These are phyloP conservation scores for Sinapis alba DNA, from an alignment of 441 rosid species.

Conservation along the genomic window DNA sequence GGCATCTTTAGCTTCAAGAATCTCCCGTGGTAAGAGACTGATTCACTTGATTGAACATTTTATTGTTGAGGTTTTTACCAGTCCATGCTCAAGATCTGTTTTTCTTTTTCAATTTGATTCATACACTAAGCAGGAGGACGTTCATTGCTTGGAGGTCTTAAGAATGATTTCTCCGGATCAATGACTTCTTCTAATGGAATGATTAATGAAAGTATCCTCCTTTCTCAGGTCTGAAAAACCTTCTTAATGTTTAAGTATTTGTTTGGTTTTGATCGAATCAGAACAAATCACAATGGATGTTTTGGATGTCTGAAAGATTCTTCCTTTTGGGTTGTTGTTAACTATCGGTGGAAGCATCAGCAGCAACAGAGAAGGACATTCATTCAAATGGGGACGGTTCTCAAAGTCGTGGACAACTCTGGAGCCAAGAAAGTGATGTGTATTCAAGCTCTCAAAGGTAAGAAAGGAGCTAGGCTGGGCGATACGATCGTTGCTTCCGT, in stretches of 20 bases:
- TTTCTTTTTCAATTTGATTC: not conserved
- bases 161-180: conserved; percentile 44
- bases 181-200: conserved; percentile 42
- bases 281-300: not conserved
- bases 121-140: conserved; percentile 41
- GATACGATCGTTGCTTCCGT: conserved; percentile 87
- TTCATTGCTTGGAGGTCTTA: conserved; percentile 56
- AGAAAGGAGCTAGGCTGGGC: conserved; percentile 83
- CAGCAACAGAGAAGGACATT: conserved; percentile 75
- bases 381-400: conserved; percentile 89
- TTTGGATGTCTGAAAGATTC: not conserved
- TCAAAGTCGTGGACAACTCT: conserved; percentile 86
- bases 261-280: not conserved
- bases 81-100: not conserved
- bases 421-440: conserved; percentile 95
- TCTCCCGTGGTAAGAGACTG: no score
- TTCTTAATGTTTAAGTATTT: not conserved
- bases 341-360: conserved; percentile 19
- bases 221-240: conserved; percentile 53
- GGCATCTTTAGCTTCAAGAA: no score
- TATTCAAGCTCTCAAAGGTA: conserved; percentile 75
- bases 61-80: not conserved
- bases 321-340: not conserved
- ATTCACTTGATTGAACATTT: not conserved
- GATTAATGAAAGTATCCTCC: conserved; percentile 37